Evolutionary conservation across 345 rosid species (phyloP), one percentile per base, ranked within the genome.

Genomic region (Jatropha curcas): DNA sequence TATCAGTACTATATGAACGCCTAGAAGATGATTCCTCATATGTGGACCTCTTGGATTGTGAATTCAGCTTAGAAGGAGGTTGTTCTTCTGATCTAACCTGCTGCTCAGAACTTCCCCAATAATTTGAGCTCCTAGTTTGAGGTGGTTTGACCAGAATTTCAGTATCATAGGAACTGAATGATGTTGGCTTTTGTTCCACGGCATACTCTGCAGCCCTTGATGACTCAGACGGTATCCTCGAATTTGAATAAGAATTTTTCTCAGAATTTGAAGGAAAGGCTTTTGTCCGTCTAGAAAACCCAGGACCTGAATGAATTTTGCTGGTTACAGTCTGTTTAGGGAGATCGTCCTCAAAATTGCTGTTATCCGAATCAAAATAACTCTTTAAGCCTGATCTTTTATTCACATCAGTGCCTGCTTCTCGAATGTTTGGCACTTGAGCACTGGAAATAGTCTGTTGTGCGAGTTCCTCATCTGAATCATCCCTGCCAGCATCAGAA

Each of bases 201-300:
- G 22, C 66, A 62, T 34, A n/a, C 65, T 60, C 84, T 34, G 43
- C 53, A 35, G 58, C 16, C 41, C 12, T 31, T 13, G 74, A 67
- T 46, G 78, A 67, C 46, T 69, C 72, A 6, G 82, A 46, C 17
- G 70, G 65, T 60, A 67, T 65, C 67, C 80, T 11, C 5, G 84
- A 14, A 57, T 76, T 80, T 25, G 45, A 41, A 58, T 72, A 68
- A 53, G 84, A 56, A 62, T 75, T 84, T 73, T 60, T 78, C 53
- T 30, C 6, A 68, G 77, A 63, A 58, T 56, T 60, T 61, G 68
- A 25, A 46, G 69, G 75, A 41, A 75, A 73, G 25, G 78, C 76
- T 55, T 80, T 89, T 53, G 95, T 90, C 82, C 97, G 89, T 67
- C 81, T 79, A 73, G 98, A 92, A 65, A 86, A 57, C 33, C 67